phyloP scores from a whole-genome alignment of 208 protist genomes.

The Acanthamoeba castellanii region DNA sequence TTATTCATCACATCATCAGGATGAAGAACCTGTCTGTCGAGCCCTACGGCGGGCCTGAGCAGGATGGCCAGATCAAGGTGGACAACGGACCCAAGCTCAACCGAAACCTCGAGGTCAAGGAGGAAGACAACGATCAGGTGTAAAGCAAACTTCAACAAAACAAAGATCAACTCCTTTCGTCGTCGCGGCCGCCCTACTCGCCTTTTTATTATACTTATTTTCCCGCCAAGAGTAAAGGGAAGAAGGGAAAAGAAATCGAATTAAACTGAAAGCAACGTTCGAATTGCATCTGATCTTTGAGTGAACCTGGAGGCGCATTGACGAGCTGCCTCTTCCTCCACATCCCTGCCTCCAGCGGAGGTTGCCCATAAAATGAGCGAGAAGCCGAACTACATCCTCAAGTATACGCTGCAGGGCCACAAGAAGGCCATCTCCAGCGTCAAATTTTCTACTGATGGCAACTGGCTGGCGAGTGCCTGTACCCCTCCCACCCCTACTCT shows the following conservation, averaged over 20 bases:
- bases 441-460: conserved; percentile 90
- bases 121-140: neutral
- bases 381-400: conserved; percentile 78
- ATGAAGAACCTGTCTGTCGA: conserved; percentile 5
- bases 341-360: no score
- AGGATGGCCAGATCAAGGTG: conserved; percentile 5
- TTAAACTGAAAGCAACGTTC: no score
- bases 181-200: no score
- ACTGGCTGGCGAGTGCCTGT: conserved; percentile 86
- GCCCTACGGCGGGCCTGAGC: neutral
- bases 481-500: neutral
- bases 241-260: no score
- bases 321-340: no score
- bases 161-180: no score
- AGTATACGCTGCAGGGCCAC: conserved; percentile 86
- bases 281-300: no score
- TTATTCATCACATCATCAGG: neutral
- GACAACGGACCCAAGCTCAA: conserved; percentile 56
- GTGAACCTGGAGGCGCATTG: no score
- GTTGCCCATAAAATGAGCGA: neutral
- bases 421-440: conserved; percentile 87
- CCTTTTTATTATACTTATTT: no score
- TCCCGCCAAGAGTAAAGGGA: no score
- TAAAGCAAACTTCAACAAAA: no score
- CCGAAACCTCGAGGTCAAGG: conserved; percentile 31